Percentiles rank a stretch among this genome's conserved stretches.
Conservation (phyloP, 2,329 filamentous ascomycete genomes). For the Scedosporium dehoogii region DNA sequence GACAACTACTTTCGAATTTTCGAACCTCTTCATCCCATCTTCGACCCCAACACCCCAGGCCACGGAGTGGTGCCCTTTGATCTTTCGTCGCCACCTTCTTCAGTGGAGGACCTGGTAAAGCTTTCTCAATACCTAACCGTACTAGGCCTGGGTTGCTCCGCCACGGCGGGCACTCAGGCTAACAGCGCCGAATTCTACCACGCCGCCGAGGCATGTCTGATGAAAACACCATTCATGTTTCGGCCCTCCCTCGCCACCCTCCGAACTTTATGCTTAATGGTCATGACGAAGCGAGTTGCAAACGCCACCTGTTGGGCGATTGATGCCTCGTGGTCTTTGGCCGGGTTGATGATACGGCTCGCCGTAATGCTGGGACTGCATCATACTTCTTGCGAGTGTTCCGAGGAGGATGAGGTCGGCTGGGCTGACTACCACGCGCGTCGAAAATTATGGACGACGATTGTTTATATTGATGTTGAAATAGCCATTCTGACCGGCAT, state of each 20-base stretch:
- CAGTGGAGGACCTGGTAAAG: constrained; percentile 19
- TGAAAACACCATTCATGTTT: constrained; percentile 28
- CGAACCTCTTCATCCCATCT: constrained; percentile 23
- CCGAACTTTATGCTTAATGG: constrained; percentile 21
- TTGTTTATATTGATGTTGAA: constrained; percentile 25
- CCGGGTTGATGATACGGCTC: constrained; percentile 23
- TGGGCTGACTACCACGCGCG: constrained; percentile 18
- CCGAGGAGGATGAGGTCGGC: constrained; percentile 14
- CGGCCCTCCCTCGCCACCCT: constrained; percentile 22
- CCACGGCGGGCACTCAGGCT: constrained; percentile 19
- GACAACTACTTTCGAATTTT: constrained; percentile 20
- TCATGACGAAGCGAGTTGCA: constrained; percentile 25
- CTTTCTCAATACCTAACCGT: constrained; percentile 25
- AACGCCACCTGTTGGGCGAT: constrained; percentile 27
- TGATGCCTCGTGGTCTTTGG: constrained; percentile 24
- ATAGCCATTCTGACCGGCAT: constrained; percentile 24
- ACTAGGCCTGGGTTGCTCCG: constrained; percentile 23
- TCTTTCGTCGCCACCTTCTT: constrained; percentile 18
- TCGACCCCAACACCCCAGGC: constrained; percentile 19
- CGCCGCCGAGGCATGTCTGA: constrained; percentile 25
- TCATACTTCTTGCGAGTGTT: constrained; percentile 17
- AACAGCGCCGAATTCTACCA: constrained; percentile 24
- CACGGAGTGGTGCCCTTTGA: constrained; percentile 18
- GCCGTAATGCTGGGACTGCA: constrained; percentile 25
- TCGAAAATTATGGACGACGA: constrained; percentile 24